Evolutionary conservation across 305 asterid species (phyloP), one percentile per base, ranked within the genome.

Genomic region (Solanum hybrid): DNA sequence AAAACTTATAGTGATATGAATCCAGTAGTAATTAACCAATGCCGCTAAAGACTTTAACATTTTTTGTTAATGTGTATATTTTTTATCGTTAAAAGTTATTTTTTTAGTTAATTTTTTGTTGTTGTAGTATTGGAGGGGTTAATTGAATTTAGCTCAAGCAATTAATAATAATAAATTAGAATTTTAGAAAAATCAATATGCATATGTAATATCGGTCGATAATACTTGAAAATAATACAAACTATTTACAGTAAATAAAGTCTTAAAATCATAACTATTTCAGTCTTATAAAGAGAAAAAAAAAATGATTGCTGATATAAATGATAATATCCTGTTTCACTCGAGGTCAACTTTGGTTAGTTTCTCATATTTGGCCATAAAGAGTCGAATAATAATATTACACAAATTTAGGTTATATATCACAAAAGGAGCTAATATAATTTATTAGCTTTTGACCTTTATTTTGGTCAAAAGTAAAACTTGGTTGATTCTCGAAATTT

Each of bases 41-140:
- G 4, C 0, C 2, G 10, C 0, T 17, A 3, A 7, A 17, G 11
- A 57, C 0, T 57, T 0, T 0, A 3, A 1, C 1, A 57, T 0
- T 6, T 0, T 51, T 51, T 6, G 4, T 51, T 51, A 15, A 51
- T 15, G n/a, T 2, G n/a, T 2, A 5, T 51, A 51, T 51, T 51
- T 51, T 0, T 15, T 51, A 0, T 51, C 3, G 4, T 3, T 14
- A 5, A 51, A 51, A 51, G 7, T 51, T 51, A 51, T 51, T 15
- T 51, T 38, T 39, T 39, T 36, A 34, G 37, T 34, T 34, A 34
- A 34, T 34, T 34, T 34, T 45, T 51, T 57, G 1, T 57, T 57
- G 10, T 51, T 15, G 10, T 17, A 57, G 24, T 17, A 3, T 1
- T 57, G 4, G 10, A 57, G 4, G 70, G 11, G 70, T 57, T 57